Conservation (phyloP, 495 filamentous ascomycete species). For the Daldinia bambusicola region DNA sequence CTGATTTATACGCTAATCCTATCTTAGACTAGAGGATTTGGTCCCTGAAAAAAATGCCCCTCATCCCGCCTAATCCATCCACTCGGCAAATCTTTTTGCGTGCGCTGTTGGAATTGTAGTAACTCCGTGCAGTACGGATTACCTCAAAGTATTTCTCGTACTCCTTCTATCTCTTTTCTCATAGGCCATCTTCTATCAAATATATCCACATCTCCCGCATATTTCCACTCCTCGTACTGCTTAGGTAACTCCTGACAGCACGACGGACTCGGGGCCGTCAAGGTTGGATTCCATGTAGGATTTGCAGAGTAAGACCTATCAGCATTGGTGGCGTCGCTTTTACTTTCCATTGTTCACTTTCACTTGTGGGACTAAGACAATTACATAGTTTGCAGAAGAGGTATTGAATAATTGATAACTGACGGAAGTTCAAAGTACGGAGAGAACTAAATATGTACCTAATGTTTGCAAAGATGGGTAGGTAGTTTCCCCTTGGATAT, state of each 20-base stretch:
- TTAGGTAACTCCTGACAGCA: conserved; percentile 36
- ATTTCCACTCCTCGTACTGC: conserved; percentile 11
- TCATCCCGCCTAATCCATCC: conserved; percentile 36
- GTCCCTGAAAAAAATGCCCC: conserved; percentile 46
- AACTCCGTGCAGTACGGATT: conserved; percentile 32
- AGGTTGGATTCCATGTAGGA: conserved; percentile 14
- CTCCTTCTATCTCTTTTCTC: conserved; percentile 2
- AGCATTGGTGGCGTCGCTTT: conserved; percentile 1
- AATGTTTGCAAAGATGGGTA: not conserved
- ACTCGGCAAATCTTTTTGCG: conserved; percentile 44
- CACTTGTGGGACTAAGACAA: not conserved
- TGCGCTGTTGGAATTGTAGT: conserved; percentile 17
- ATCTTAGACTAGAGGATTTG: conserved; percentile 34
- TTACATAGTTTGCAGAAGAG: not conserved
- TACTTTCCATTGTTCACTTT: not conserved
- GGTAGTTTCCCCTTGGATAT: not conserved
- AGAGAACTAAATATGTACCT: not conserved
- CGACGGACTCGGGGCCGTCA: conserved; percentile 15
- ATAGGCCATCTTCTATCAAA: conserved; percentile 22
- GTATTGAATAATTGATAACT: not conserved
- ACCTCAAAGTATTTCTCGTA: conserved; percentile 3
- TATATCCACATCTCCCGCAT: conserved; percentile 10
- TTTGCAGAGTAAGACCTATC: conserved; percentile 1
- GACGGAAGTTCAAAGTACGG: not conserved
- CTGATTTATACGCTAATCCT: conserved; percentile 28